Base-by-base conservation (phyloP, 306 rosid species). In the Sechiopsis laciniata region DNA sequence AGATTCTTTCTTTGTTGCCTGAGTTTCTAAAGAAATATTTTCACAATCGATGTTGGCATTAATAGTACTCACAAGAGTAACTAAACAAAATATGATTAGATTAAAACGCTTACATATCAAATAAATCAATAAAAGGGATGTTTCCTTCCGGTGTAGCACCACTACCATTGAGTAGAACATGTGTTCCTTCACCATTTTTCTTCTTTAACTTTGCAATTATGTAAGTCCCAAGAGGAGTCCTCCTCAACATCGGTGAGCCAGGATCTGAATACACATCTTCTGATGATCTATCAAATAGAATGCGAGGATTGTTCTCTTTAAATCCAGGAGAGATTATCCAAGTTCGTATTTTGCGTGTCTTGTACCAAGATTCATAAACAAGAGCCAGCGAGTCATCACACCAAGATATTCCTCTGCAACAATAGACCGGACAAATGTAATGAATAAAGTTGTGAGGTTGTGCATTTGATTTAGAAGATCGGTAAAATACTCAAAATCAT, bases 191-290 rank as follows among this genome's bases (percentile, higher is more conserved):
- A 51, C 85, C 89, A 63, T 79, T 84, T 56, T 76, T 86, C 79
- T 88, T 94, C 79, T 85, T 86, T 69, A 95, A 74, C 74, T 81
- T 88, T 69, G 96, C 97, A 79, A 95, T 84, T 72, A 89, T 75
- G 68, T 95, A 91, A 3, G 96, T 91, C 78, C 96, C 99, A 65
- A 83, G 78, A 76, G 89, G 83, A 74, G 99, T 95, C 84, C 99
- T 89, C 84, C 96, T 88, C 75, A 77, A 54, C 97, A 95, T 91
- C 55, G 99, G 95, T 72, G 97, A 91, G 66, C 99, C 99, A 76
- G 99, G 99, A 83, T 95, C 99, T 55, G 97, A 89, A 75, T 95
- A 95, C 17, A 95, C 96, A 82, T 95, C 99, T 89, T 95, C 99
- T 24, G 92, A 95, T 69, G 99, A 95, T 75, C 99, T 89, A 79